A percentile compares a stretch with the other conserved stretches of the same genome.
These are phyloP conservation scores for Lanmaoa rubissima DNA, from an alignment of 768 basidiomycete genomes.

Conservation along the genomic window DNA sequence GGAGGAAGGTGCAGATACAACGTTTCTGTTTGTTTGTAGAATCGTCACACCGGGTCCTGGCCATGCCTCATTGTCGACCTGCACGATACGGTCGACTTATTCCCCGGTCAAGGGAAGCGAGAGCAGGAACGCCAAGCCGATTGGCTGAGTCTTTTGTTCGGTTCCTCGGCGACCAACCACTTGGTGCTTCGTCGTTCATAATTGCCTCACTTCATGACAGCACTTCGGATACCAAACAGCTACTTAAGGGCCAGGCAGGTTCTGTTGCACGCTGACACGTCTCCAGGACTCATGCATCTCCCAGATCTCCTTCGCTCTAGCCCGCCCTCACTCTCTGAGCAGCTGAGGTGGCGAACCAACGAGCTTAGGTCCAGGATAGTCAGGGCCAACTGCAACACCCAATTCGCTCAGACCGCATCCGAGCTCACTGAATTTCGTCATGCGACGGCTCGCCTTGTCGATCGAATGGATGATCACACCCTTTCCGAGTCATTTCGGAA, in stretches of 20 bases:
- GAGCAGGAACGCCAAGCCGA: not conserved
- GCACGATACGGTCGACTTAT: not conserved
- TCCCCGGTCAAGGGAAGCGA: not conserved
- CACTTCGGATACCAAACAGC: not conserved
- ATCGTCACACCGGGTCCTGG: not conserved
- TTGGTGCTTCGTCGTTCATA: not conserved
- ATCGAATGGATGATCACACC: not conserved
- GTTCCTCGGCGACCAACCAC: not conserved
- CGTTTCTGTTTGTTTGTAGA: too few relatives aligned
- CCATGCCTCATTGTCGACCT: not conserved
- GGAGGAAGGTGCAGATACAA: not conserved
- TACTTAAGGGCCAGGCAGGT: not conserved
- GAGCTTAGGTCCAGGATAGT: not conserved
- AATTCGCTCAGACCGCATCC: conserved; percentile 4
- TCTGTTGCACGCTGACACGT: not conserved
- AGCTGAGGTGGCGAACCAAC: not conserved
- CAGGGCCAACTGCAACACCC: conserved; percentile 1
- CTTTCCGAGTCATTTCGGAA: conserved; percentile 9
- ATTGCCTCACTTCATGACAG: not conserved
- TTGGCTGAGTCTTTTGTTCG: not conserved
- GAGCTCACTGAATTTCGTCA: conserved; percentile 7
- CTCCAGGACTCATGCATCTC: not conserved
- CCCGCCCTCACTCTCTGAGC: not conserved
- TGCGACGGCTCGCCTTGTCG: not conserved
- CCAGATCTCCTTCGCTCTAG: conserved; percentile 1